Evolutionary conservation across 768 basidiomycete genomes (phyloP), one percentile per base, ranked within the genome.

Genomic region (Rhodotorula toruloides): DNA sequence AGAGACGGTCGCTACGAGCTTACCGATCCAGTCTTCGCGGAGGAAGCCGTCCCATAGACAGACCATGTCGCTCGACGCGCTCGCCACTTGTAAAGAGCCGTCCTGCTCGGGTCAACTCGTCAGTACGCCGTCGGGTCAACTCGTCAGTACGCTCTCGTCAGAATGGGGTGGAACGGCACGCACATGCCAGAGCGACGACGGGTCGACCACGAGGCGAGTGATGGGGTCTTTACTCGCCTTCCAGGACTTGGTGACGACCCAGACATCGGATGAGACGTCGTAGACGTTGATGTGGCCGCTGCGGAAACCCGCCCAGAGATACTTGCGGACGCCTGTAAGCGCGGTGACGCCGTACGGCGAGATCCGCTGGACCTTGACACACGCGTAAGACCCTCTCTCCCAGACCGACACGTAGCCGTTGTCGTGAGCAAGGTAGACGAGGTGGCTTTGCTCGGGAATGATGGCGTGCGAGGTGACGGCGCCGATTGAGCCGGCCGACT

Each of bases 41-140:
- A 96, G 78, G 48, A 96, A 77, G 0, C 93, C 94, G 76, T 98
- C 94, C 94, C 93, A 97, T 58, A 90, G 82, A 69, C 82, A 81
- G 50, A 96, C 79, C 72, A 86, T 89, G 76, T 89, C 91, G 62
- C 83, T 80, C 21, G 88, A 90, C 59, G 85, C 80, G 74, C 88
- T 92, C 70, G 84, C 81, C 14, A 94, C 90, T 55, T 83, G 83
- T 55, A 94, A 76, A 68, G 83, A 39, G 16, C 63, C 69, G 56
- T 73, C 63, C 54, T 60, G 31, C 43, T 14, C 4, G 12, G 14
- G 79, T 2, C 75, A 72, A 19, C 8, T 2, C 25, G 55, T 34
- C 25, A 31, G 34, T 73, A 58, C 73, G 77, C 31, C 42, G 5
- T 37, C 32, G 4, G 29, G 4, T 50, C 37, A 29, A 54, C 40